phyloP scores from a whole-genome alignment of 148 eudicot genomes.

The Arbutus unedo region DNA sequence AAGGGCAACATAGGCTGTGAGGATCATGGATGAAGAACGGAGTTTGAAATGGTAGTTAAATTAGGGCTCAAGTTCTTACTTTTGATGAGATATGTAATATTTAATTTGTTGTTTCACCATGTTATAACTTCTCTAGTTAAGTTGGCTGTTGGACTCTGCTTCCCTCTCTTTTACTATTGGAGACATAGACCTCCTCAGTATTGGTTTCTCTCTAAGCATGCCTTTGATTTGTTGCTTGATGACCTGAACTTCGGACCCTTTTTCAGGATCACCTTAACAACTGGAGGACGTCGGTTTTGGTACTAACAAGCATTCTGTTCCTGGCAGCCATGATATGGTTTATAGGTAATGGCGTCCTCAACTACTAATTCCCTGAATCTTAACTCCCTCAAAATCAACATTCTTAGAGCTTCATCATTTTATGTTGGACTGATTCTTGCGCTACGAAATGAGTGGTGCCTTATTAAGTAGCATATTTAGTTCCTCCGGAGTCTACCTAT shows the following conservation, averaged over 20 bases:
- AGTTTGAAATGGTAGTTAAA: background rate
- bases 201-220: background rate
- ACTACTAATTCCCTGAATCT: background rate
- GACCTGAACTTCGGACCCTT: background rate
- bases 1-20: background rate
- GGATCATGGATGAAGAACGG: background rate
- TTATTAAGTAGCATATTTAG: background rate
- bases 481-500: background rate
- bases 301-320: slow-evolving; percentile 70
- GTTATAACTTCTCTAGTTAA: background rate
- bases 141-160: background rate
- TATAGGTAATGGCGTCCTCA: slow-evolving; percentile 43
- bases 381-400: background rate
- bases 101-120: background rate
- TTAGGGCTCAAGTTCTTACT: background rate
- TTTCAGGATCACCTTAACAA: slow-evolving; percentile 68
- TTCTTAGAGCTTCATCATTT: background rate
- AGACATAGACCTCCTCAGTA: background rate
- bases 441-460: background rate
- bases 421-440: background rate
- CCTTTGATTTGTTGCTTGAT: background rate
- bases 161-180: background rate
- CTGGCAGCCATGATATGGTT: slow-evolving; percentile 83
- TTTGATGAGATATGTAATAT: background rate
- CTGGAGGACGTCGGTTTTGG: slow-evolving; percentile 79